Conservation (phyloP, 495 filamentous ascomycete genomes). For the Aspergillus cristatus region DNA sequence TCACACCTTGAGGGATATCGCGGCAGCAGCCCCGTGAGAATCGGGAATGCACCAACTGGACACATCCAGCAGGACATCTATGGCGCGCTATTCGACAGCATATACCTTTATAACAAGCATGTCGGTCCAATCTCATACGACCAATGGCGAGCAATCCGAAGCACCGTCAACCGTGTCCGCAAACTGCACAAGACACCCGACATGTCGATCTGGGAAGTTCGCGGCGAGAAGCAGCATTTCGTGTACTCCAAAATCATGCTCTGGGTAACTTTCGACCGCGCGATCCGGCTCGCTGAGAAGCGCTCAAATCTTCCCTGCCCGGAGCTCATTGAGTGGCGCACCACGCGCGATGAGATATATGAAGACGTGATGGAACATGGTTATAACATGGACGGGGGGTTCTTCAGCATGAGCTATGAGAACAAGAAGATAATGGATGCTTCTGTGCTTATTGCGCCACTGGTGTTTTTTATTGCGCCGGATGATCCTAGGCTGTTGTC, state of each 20-base stretch:
- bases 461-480: conserved; percentile 67
- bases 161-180: conserved; percentile 44
- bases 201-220: conserved; percentile 77
- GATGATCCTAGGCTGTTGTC: conserved; percentile 63
- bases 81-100: conserved; percentile 63
- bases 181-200: conserved; percentile 49
- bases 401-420: conserved; percentile 66
- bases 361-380: conserved; percentile 64
- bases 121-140: conserved; percentile 67
- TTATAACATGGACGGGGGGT: conserved; percentile 53
- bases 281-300: conserved; percentile 60
- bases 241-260: conserved; percentile 68
- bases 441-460: conserved; percentile 59
- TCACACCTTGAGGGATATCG: conserved; percentile 59
- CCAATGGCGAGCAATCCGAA: conserved; percentile 52
- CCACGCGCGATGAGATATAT: conserved; percentile 53
- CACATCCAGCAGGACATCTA: conserved; percentile 71
- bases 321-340: conserved; percentile 52
- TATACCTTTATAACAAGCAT: conserved; percentile 72
- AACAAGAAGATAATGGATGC: conserved; percentile 56
- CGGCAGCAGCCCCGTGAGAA: conserved; percentile 56
- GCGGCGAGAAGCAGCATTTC: conserved; percentile 62
- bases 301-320: conserved; percentile 57
- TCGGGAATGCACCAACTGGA: conserved; percentile 64
- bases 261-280: conserved; percentile 67